Evolutionary conservation across 2,329 filamentous ascomycete species (phyloP).

Genomic region (Calonectria hongkongensis): DNA sequence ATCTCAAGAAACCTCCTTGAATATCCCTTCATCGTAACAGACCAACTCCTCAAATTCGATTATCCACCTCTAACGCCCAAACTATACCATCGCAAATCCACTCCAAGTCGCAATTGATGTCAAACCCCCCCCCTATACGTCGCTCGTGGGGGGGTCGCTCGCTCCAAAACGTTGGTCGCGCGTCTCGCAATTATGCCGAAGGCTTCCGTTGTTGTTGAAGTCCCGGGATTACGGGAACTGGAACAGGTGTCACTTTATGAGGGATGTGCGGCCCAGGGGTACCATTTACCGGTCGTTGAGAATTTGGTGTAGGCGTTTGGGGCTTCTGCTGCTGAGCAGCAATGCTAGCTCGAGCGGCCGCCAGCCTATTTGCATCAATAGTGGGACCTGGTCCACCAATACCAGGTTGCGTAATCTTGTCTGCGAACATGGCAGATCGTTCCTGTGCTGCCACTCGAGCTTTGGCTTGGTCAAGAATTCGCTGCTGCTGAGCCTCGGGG

Average conservation of each 20-base stretch:
- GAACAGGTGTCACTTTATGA: constrained; percentile 67
- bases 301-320: constrained; percentile 58
- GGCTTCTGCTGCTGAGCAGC: constrained; percentile 61
- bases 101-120: background rate
- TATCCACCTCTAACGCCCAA: constrained; percentile 54
- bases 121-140: background rate
- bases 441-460: constrained; percentile 68
- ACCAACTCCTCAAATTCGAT: constrained; percentile 41
- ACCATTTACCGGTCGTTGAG: constrained; percentile 59
- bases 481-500: constrained; percentile 69
- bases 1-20: constrained; percentile 34
- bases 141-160: background rate
- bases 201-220: constrained; percentile 58
- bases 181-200: constrained; percentile 45
- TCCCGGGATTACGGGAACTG: constrained; percentile 65
- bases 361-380: constrained; percentile 57
- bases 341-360: constrained; percentile 61
- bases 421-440: constrained; percentile 63
- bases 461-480: constrained; percentile 71
- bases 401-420: constrained; percentile 69
- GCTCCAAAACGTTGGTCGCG: constrained; percentile 36
- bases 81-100: constrained; percentile 35
- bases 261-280: constrained; percentile 59
- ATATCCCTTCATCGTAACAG: constrained; percentile 31
- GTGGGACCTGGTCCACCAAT: constrained; percentile 38